Evolutionary conservation across 179 eudicot genomes (phyloP).

Genomic region (Silene vulgaris): DNA sequence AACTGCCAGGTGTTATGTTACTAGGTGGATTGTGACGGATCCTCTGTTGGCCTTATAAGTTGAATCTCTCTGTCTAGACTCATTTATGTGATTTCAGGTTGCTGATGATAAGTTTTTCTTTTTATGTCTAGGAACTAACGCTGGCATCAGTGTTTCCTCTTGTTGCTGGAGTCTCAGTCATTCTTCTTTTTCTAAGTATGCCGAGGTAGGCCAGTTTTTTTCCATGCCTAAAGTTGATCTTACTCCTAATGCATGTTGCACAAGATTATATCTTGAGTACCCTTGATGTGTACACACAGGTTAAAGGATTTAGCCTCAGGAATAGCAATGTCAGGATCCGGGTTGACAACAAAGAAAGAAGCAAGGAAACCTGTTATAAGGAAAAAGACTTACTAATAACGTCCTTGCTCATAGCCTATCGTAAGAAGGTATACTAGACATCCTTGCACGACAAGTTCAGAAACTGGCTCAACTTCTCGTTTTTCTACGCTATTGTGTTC

Average conservation of each 20-base stretch:
- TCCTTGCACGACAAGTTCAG: background rate
- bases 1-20: background rate
- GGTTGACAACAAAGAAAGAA: conserved; percentile 56
- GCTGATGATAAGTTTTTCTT: conserved; percentile 6
- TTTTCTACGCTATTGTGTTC: conserved; percentile 2
- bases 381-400: conserved; percentile 63
- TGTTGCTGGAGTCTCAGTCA: conserved; percentile 65
- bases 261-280: background rate
- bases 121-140: conserved; percentile 65
- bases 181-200: conserved; percentile 69
- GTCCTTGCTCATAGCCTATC: background rate
- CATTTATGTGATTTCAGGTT: background rate
- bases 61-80: background rate
- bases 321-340: conserved; percentile 36
- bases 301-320: conserved; percentile 70
- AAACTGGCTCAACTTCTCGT: background rate
- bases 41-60: background rate
- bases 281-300: conserved; percentile 32
- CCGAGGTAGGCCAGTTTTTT: conserved; percentile 52
- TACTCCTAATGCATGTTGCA: background rate
- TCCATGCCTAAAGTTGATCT: background rate
- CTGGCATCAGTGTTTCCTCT: conserved; percentile 81
- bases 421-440: background rate
- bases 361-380: conserved; percentile 47
- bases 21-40: background rate